Evolutionary conservation across 371 early-diverging fungal genomes (phyloP).

Genomic region (Furculomyces boomerangus): DNA sequence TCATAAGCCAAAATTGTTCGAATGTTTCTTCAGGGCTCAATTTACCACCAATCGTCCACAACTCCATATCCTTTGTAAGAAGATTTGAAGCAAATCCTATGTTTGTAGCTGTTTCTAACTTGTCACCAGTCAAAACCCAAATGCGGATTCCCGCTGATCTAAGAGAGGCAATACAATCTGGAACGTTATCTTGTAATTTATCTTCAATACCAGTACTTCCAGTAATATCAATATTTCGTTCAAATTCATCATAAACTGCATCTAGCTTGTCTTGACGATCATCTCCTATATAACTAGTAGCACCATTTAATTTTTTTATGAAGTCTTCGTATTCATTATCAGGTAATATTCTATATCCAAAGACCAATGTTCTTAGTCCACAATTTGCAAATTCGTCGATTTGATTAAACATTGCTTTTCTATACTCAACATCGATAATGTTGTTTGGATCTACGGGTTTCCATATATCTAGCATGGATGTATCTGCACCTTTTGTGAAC

Average conservation of each 20-base stretch:
- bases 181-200: conserved; percentile 89
- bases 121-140: conserved; percentile 99
- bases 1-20: conserved; percentile 27
- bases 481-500: conserved; percentile 94
- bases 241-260: conserved; percentile 50
- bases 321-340: conserved; percentile 51
- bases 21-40: conserved; percentile 21
- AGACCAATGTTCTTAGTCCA: conserved; percentile 76
- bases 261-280: conserved; percentile 58
- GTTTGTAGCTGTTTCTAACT: conserved; percentile 97
- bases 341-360: conserved; percentile 52
- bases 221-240: conserved; percentile 54
- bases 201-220: conserved; percentile 99
- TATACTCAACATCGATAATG: conserved; percentile 24
- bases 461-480: conserved; percentile 45
- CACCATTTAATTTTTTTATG: conserved; percentile 41
- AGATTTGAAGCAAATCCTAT: conserved; percentile 83
- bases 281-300: conserved; percentile 41
- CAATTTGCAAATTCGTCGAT: conserved; percentile 58
- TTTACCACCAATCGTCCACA: conserved; percentile 45
- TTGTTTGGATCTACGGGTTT: conserved; percentile 13
- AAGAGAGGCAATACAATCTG: conserved; percentile 71
- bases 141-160: conserved; percentile 85
- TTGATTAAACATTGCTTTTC: conserved; percentile 36
- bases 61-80: conserved; percentile 46